Evolutionary conservation across 306 rosid genomes (phyloP).

Genomic region (Castanea sativa): DNA sequence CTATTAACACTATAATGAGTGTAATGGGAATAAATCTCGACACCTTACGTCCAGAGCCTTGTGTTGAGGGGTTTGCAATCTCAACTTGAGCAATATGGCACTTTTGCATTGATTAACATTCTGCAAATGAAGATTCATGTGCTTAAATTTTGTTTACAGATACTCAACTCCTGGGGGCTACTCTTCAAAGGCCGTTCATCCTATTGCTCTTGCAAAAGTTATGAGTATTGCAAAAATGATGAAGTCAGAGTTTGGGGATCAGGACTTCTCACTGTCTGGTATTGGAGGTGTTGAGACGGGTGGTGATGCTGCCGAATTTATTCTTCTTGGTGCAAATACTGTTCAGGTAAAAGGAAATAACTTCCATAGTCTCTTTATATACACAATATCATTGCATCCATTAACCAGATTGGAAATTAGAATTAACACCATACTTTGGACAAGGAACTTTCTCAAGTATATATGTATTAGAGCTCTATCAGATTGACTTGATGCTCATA

Average conservation of each 20-base stretch:
- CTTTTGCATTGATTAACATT: slow-evolving; percentile 20
- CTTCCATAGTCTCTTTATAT: slow-evolving; percentile 1
- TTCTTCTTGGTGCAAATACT: slow-evolving; percentile 91
- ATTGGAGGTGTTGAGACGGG: slow-evolving; percentile 97
- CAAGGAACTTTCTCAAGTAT: background rate
- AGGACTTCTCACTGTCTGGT: slow-evolving; percentile 69
- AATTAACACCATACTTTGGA: background rate
- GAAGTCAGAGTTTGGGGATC: slow-evolving; percentile 67
- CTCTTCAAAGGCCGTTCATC: slow-evolving; percentile 96
- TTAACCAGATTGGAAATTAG: background rate
- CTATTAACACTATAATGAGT: slow-evolving; percentile 95
- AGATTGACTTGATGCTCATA: background rate
- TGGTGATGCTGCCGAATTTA: slow-evolving; percentile 89
- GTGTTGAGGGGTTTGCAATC: slow-evolving; percentile 87
- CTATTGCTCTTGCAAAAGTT: slow-evolving; percentile 95
- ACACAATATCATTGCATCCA: background rate
- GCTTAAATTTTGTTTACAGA: slow-evolving; percentile 43
- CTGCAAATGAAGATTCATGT: slow-evolving; percentile 14
- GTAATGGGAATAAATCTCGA: slow-evolving; percentile 95
- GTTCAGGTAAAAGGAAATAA: slow-evolving; percentile 67
- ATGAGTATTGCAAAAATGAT: slow-evolving; percentile 91
- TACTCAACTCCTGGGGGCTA: slow-evolving; percentile 99
- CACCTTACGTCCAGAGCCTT: slow-evolving; percentile 92
- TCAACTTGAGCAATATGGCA: slow-evolving; percentile 14
- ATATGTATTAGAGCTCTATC: background rate